Base-by-base conservation (phyloP, 2,329 filamentous ascomycete genomes). In the Rutstroemia sp. region DNA sequence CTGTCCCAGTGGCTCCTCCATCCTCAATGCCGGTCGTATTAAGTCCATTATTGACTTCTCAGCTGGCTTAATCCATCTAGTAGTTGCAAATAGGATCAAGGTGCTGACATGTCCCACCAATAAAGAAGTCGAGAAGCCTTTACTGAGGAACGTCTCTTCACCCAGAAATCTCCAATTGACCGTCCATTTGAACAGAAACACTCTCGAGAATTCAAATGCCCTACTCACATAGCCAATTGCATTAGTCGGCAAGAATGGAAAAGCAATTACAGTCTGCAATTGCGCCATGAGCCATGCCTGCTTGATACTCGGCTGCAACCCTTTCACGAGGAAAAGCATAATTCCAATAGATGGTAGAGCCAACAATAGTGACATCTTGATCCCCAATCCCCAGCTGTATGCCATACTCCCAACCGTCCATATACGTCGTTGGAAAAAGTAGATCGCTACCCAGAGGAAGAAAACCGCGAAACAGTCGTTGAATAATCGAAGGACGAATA, bases 91-190 rank as follows among this genome's bases (percentile, higher is more conserved):
- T 25, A 80, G 66, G 46, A 73, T 63, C 12, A 89, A 72, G 16
- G 88, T 69, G 19, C 72, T 70, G 10, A 78, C 65, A 69, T 89
- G 84, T 30, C 75, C 65, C 17, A 72, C 72, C 17, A 89, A 71
- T 50, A 89, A 72, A 21, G 72, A 69, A 12, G 78, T 63, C 16
- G 85, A 80, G 65, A 89, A 88, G 2, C 72, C 68, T 57, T 71
- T 78, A n/a, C 83, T 87, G 48, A 95, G 78, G 66, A 99, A 99
- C 0, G 75, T 72, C 6, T 88, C 81, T 72, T 96, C 91, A 16
- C 88, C 86, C n/a, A 96, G 73, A 70, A 97, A 97, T 54, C 92
- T 84, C 94, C 94, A 99, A 72, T 99, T 99, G 63, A 99, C 94
- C 0, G 94, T 99, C 94, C 94, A 99, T 73, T 92, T 91, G 77